Evolutionary conservation across 2,329 filamentous ascomycete genomes (phyloP).

Genomic region (Sclerotinia nivalis): DNA sequence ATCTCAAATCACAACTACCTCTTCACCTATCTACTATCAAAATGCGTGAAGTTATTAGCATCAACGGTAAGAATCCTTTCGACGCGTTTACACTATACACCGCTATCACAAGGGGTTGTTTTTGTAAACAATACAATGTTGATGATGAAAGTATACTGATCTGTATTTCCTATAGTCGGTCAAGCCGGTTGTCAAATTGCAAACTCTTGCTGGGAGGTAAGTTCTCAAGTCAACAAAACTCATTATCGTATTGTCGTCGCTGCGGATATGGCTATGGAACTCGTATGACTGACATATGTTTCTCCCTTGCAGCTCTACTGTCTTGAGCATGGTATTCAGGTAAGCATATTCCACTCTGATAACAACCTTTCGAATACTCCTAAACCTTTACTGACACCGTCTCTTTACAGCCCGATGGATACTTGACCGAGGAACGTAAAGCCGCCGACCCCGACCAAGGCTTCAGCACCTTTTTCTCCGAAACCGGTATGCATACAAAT

Average conservation of each 20-base stretch:
- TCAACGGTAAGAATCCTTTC: slow-evolving; percentile 75
- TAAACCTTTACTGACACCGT: slow-evolving; percentile 41
- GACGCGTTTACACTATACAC: slow-evolving; percentile 42
- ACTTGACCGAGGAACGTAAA: slow-evolving; percentile 97
- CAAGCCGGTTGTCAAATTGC: slow-evolving; percentile 99
- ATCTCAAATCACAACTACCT: slow-evolving; percentile 29
- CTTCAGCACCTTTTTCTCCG: slow-evolving; percentile 99
- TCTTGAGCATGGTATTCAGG: slow-evolving; percentile 99
- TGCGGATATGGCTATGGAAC: slow-evolving; percentile 1
- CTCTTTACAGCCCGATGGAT: slow-evolving; percentile 81
- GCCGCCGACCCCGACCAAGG: slow-evolving; percentile 88
- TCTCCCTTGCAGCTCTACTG: slow-evolving; percentile 80
- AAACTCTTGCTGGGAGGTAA: slow-evolving; percentile 99
- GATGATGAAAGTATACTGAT: slow-evolving; percentile 32
- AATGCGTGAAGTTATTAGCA: slow-evolving; percentile 99
- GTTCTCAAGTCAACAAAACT: slow-evolving; percentile 45
- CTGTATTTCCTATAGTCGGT: slow-evolving; percentile 68
- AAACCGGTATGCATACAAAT: slow-evolving; percentile 73
- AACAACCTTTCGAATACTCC: neutral
- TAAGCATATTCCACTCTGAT: slow-evolving; percentile 51
- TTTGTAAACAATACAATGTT: slow-evolving; percentile 28
- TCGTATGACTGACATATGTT: slow-evolving; percentile 35
- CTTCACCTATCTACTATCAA: slow-evolving; percentile 45
- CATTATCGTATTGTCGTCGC: slow-evolving; percentile 24
- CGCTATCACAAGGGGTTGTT: slow-evolving; percentile 42